Conservation (phyloP, 2,329 filamentous ascomycete species). For the Trichophyton benhamiae region DNA sequence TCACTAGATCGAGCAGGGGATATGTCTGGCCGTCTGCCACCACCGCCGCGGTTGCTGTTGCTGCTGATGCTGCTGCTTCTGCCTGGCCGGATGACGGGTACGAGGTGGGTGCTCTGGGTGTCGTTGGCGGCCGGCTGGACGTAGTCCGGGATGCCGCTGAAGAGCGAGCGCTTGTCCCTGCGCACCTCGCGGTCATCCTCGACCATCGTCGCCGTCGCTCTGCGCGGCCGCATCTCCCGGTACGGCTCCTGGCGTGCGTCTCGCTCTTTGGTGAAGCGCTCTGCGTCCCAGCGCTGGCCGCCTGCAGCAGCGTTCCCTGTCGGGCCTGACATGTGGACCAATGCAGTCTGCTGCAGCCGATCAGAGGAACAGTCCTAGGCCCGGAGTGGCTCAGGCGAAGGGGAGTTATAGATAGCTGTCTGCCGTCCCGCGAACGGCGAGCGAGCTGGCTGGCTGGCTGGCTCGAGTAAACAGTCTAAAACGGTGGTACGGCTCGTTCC, state of each 20-base stretch:
- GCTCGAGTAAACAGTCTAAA: not conserved
- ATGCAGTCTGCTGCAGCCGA: not conserved
- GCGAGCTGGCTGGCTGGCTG: too few species aligned
- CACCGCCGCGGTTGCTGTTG: constrained; percentile 4
- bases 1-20: constrained; percentile 2
- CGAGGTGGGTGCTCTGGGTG: not conserved
- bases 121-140: not conserved
- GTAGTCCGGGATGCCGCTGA: not conserved
- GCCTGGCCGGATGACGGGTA: constrained; percentile 24
- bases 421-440: too few species aligned
- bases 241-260: constrained; percentile 26
- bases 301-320: constrained; percentile 7
- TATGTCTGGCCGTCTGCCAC: constrained; percentile 8
- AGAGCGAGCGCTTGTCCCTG: constrained; percentile 5
- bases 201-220: not conserved
- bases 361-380: too few species aligned
- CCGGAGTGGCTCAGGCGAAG: too few species aligned
- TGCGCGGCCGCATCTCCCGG: constrained; percentile 2
- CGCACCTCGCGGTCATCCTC: constrained; percentile 11
- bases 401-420: too few species aligned
- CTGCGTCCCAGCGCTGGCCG: constrained; percentile 28
- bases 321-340: not conserved
- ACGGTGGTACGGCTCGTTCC: not conserved
- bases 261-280: constrained; percentile 33
- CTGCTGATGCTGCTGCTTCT: constrained; percentile 25